Evolutionary conservation across 148 eudicot genomes (phyloP).

Genomic region (Silene uniflora): DNA sequence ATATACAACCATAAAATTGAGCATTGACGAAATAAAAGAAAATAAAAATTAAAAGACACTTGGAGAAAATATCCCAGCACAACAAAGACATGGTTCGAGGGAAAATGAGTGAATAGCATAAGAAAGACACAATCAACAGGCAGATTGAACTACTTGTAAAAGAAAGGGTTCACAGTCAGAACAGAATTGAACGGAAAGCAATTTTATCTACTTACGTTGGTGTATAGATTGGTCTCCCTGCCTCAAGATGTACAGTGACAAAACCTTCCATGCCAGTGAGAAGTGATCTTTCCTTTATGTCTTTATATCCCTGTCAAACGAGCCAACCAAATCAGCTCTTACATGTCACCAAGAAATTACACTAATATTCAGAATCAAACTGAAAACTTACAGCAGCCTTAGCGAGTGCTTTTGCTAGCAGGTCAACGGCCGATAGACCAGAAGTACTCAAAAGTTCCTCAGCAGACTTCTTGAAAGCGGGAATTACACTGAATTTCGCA

Average conservation of each 20-base stretch:
- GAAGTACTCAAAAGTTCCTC: constrained; percentile 76
- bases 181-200: neutral
- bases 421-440: constrained; percentile 63
- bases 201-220: constrained; percentile 61
- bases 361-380: neutral
- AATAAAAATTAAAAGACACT: too few relatives aligned
- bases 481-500: constrained; percentile 58
- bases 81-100: neutral
- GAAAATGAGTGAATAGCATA: neutral
- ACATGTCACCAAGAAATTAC: neutral
- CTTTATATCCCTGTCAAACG: constrained; percentile 72
- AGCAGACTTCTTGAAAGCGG: constrained; percentile 82
- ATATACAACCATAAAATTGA: neutral
- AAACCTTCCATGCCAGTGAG: constrained; percentile 74
- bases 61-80: too few relatives aligned
- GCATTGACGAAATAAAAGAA: neutral
- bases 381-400: constrained; percentile 62
- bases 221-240: constrained; percentile 64
- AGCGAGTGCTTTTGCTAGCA: constrained; percentile 91
- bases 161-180: neutral
- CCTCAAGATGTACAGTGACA: constrained; percentile 65
- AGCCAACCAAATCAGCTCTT: neutral
- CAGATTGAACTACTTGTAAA: neutral
- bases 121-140: too few relatives aligned
- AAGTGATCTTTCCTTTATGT: constrained; percentile 80